Base-by-base conservation (phyloP, 1,139 yeast species). In the Geotrichum europaeum region DNA sequence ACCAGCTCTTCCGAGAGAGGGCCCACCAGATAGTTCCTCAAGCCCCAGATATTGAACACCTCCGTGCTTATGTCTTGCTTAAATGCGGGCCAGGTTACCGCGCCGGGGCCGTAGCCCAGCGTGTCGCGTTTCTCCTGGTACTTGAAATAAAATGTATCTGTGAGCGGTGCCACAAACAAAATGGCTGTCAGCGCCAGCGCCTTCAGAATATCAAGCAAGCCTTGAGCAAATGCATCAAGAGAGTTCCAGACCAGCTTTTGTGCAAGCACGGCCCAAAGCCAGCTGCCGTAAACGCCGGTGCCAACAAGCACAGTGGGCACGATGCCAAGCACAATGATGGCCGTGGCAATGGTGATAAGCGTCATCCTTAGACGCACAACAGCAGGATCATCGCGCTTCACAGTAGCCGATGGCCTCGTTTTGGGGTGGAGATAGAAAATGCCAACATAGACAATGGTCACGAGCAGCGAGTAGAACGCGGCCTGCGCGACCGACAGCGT, bases 1-100 rank as follows among this genome's bases (percentile, higher is more conserved):
- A 90, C 82, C 43, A 91, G 67, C 70, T 94, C 99, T 71, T 94
- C 99, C 0, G 96, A 86, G 0, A 89, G 61, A 0, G 99, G 99
- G 0, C 96, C 98, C 64, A 89, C 79, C 0, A 89, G 62, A 63
- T 83, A 81, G 70, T 89, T 87, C 63, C 97, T 76, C 52, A 86
- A 58, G 1, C 89, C 88, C 65, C 78, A 75, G 1, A 84, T 68
- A 28, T 78, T 76, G 18, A 61, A 45, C 36, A 81, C 24, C 13
- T 57, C 62, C 12, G 52, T 49, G 28, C 57, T 55, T 43, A 66
- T 49, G 34, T 66, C 68, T 3, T 45, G 32, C 10, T 54, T 45
- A 24, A 60, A 32, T 9, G 49, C 34, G 9, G 51, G 34, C 68
- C 57, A 73, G 3, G 63, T 65, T 15, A 56, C 59, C 25, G 24